A percentile compares a stretch with the other conserved stretches of the same genome.
These are phyloP conservation scores for Colletotrichum phormii DNA, from an alignment of 2,329 filamentous ascomycete species.

Conservation along the genomic window DNA sequence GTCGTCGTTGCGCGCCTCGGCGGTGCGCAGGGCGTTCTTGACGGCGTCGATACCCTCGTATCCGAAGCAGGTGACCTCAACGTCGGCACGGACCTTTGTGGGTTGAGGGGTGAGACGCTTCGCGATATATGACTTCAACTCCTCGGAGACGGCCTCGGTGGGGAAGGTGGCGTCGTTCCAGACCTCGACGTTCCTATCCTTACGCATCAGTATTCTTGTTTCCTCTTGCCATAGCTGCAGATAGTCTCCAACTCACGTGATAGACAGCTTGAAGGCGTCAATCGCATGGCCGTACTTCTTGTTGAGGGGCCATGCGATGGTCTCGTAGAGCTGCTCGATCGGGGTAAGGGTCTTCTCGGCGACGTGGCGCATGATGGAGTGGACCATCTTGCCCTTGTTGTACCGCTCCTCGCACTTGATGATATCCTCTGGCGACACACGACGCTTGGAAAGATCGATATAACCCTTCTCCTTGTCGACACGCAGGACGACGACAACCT, in stretches of 20 bases:
- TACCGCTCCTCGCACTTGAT: slow-evolving; percentile 99
- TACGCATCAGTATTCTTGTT: slow-evolving; percentile 1
- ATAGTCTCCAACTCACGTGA: slow-evolving; percentile 74
- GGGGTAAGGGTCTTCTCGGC: slow-evolving; percentile 95
- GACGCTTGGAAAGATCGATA: slow-evolving; percentile 98
- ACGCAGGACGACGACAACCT: slow-evolving; percentile 97
- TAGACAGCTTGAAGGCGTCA: slow-evolving; percentile 98
- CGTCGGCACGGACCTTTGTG: slow-evolving; percentile 98
- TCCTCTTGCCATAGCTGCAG: no score
- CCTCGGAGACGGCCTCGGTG: slow-evolving; percentile 84
- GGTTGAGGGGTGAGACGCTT: slow-evolving; percentile 97
- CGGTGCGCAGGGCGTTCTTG: slow-evolving; percentile 90
- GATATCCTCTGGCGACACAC: slow-evolving; percentile 97
- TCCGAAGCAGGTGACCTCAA: slow-evolving; percentile 94
- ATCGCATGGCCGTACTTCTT: slow-evolving; percentile 97
- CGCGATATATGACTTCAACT: slow-evolving; percentile 94
- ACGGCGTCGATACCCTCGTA: slow-evolving; percentile 99
- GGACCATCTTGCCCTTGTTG: slow-evolving; percentile 99
- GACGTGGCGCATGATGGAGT: slow-evolving; percentile 98
- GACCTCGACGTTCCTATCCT: slow-evolving; percentile 84
- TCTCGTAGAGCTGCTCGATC: slow-evolving; percentile 95
- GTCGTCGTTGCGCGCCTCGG: slow-evolving; percentile 90
- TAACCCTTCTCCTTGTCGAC: slow-evolving; percentile 99
- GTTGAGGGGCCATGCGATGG: slow-evolving; percentile 96
- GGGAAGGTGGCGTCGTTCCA: slow-evolving; percentile 95